phyloP scores from a whole-genome alignment of 2,329 filamentous ascomycete genomes.

The Hymenoscyphus infarciens region DNA sequence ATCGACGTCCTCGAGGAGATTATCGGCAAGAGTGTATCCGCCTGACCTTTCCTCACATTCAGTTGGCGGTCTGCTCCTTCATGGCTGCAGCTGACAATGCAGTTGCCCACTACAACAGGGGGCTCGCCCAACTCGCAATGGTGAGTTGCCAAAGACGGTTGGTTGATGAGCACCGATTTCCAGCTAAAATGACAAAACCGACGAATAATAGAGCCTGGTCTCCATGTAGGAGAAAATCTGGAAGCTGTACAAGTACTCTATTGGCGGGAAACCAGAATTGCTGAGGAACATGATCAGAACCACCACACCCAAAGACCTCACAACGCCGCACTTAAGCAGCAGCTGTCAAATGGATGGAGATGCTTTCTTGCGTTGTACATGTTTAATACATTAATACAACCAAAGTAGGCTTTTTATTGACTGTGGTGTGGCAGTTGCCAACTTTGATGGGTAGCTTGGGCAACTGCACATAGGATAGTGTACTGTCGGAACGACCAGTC shows the following conservation, averaged over 20 bases:
- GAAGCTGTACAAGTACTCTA: background rate
- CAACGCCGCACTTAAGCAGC: background rate
- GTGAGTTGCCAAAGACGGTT: background rate
- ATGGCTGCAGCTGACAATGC: background rate
- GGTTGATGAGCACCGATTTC: background rate
- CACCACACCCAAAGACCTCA: background rate
- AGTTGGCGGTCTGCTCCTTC: background rate
- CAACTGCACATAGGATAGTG: background rate
- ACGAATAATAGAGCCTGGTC: background rate
- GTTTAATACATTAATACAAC: background rate
- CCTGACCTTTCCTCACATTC: background rate
- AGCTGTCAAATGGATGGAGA: background rate
- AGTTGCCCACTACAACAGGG: background rate
- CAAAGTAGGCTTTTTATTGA: background rate
- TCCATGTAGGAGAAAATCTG: background rate
- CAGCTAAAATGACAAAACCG: background rate
- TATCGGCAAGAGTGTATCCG: background rate
- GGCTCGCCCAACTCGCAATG: background rate
- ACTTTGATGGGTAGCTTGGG: background rate
- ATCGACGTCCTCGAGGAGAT: background rate
- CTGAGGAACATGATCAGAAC: background rate
- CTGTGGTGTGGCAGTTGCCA: background rate
- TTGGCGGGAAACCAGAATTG: background rate
- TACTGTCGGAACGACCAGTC: background rate
- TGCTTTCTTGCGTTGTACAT: background rate